Evolutionary conservation across 148 eudicot genomes (phyloP).

Genomic region (Fagopyrum tataricum): DNA sequence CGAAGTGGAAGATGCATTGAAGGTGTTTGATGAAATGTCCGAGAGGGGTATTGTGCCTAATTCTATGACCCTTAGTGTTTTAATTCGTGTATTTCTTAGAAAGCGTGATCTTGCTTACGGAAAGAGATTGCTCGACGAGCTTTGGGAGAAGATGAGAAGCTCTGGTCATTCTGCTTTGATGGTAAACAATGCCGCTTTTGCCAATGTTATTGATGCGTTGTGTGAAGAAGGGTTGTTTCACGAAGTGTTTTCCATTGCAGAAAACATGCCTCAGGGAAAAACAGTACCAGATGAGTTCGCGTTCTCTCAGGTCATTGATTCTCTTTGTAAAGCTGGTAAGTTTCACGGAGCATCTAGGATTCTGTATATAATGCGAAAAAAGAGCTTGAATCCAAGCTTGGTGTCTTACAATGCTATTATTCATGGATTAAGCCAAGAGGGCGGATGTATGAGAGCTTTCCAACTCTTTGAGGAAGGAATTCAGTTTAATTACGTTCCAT

Average conservation of each 20-base stretch:
- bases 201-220: conserved; percentile 52
- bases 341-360: conserved; percentile 80
- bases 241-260: conserved; percentile 60
- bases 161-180: conserved; percentile 20
- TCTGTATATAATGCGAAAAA: conserved; percentile 71
- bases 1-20: conserved; percentile 40
- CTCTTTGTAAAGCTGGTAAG: conserved; percentile 58
- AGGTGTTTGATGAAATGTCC: conserved; percentile 67
- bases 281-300: conserved; percentile 55
- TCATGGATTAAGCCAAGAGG: conserved; percentile 64
- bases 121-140: conserved; percentile 29
- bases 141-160: conserved; percentile 55
- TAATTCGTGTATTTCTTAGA: conserved; percentile 53
- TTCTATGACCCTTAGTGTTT: conserved; percentile 51
- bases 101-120: conserved; percentile 33
- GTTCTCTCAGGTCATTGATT: conserved; percentile 66
- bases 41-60: conserved; percentile 44
- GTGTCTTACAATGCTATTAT: conserved; percentile 64
- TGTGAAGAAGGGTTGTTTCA: conserved; percentile 59
- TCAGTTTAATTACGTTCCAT: conserved; percentile 57
- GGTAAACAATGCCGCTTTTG: conserved; percentile 65
- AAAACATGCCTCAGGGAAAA: conserved; percentile 61
- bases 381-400: conserved; percentile 53
- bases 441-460: conserved; percentile 82
- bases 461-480: conserved; percentile 81